phyloP scores from a whole-genome alignment of 345 rosid species.

The Salix brachista region DNA sequence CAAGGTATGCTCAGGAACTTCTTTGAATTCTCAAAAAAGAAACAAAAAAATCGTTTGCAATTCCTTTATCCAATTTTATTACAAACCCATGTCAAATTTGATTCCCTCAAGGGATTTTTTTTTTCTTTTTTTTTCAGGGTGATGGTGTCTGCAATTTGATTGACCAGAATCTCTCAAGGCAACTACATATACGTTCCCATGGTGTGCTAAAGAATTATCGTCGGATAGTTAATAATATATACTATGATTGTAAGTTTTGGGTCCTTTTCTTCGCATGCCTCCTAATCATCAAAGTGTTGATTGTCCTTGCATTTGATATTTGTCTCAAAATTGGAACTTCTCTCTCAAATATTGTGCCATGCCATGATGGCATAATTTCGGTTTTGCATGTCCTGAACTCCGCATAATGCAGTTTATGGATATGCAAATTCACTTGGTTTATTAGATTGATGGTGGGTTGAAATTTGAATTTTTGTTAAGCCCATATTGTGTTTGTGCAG shows the following conservation, averaged over 20 bases:
- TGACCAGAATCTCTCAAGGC: background rate
- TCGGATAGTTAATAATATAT: background rate
- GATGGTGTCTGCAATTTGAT: slow-evolving; percentile 18
- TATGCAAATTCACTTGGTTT: slow-evolving; percentile 3
- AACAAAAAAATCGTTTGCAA: background rate
- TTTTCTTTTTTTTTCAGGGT: slow-evolving; percentile 13
- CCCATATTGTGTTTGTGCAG: background rate
- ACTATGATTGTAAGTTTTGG: background rate
- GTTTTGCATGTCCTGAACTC: background rate
- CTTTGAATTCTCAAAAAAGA: background rate
- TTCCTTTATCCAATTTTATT: background rate
- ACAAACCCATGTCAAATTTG: background rate
- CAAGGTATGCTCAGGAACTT: slow-evolving; percentile 24
- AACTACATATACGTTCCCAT: slow-evolving; percentile 3
- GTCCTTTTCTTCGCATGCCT: background rate
- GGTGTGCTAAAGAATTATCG: background rate
- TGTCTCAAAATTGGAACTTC: background rate
- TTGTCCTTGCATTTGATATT: background rate
- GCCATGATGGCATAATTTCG: background rate
- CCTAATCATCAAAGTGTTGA: background rate
- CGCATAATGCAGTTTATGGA: background rate
- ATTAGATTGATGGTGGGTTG: slow-evolving; percentile 3
- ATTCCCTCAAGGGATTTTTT: background rate
- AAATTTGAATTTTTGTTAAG: slow-evolving; percentile 5
- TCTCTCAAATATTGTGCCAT: background rate